phyloP scores from a whole-genome alignment of 305 asterid species.

The Fraxinus greggii region DNA sequence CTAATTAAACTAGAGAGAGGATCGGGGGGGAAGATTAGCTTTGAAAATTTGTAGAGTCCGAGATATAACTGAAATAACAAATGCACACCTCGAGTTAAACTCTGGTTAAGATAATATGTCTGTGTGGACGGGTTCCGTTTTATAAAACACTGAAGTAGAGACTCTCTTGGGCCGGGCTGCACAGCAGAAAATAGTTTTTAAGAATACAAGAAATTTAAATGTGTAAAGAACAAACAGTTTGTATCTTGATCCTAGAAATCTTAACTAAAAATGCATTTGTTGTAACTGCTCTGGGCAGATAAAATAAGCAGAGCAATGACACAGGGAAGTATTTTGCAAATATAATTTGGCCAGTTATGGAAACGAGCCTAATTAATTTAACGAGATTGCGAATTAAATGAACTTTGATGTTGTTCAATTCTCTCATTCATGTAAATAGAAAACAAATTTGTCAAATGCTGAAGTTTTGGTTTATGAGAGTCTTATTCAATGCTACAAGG shows the following conservation, averaged over 20 bases:
- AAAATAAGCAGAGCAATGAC: not conserved
- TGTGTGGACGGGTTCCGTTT: conserved; percentile 69
- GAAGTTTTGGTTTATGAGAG: not conserved
- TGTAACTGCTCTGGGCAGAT: not conserved
- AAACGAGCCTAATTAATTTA: not conserved
- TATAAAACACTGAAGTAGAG: conserved; percentile 79
- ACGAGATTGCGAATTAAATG: not conserved
- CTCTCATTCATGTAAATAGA: not conserved
- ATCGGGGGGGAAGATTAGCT: not conserved
- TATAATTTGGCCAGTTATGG: not conserved
- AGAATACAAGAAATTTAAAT: not conserved
- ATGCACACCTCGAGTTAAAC: conserved; percentile 68
- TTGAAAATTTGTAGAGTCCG: not conserved
- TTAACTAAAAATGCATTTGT: not conserved
- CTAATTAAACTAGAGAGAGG: not conserved
- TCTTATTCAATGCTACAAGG: not conserved
- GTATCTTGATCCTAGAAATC: not conserved
- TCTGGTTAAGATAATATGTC: conserved; percentile 66
- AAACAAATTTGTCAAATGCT: not conserved
- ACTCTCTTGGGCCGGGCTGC: conserved; percentile 96
- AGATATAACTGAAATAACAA: conserved; percentile 12
- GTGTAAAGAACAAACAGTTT: not conserved
- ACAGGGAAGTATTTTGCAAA: not conserved
- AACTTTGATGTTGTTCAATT: not conserved
- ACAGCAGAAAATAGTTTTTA: conserved; percentile 21